These are phyloP conservation scores for Syncephalastrum contaminatum DNA, from an alignment of 371 early-diverging fungal genomes.

Conservation along the genomic window DNA sequence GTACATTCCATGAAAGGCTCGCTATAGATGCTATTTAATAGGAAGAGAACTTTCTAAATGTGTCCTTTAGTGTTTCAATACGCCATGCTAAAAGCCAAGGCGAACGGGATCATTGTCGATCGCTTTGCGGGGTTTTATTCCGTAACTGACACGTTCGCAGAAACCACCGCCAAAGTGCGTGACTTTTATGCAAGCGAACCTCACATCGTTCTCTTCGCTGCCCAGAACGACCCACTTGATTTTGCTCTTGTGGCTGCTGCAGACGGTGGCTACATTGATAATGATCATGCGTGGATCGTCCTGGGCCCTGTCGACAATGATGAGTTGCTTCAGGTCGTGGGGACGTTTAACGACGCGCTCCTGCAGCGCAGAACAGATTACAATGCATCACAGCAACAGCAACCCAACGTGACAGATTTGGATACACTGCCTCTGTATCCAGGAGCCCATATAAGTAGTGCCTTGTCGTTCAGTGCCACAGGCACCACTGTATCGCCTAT, in stretches of 20 bases:
- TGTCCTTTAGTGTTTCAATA: constrained; percentile 42
- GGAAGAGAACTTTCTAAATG: too few relatives aligned
- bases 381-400: not conserved
- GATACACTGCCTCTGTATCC: too few relatives aligned
- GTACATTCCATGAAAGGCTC: not conserved
- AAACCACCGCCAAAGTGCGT: constrained; percentile 32
- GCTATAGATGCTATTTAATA: too few relatives aligned
- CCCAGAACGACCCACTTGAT: constrained; percentile 35
- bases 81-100: constrained; percentile 31
- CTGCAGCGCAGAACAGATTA: constrained; percentile 1
- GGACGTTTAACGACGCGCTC: constrained; percentile 27
- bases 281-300: constrained; percentile 31
- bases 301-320: constrained; percentile 13
- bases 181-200: not conserved
- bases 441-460: too few relatives aligned
- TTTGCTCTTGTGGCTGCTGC: constrained; percentile 34
- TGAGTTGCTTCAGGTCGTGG: constrained; percentile 10
- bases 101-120: constrained; percentile 34
- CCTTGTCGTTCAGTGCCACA: too few relatives aligned
- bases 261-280: constrained; percentile 32
- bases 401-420: not conserved
- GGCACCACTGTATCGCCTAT: constrained; percentile 19
- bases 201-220: constrained; percentile 43
- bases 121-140: constrained; percentile 42
- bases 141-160: constrained; percentile 32